Evolutionary conservation across 2,329 filamentous ascomycete genomes (phyloP).

Genomic region (Penicillium brevicompactum): DNA sequence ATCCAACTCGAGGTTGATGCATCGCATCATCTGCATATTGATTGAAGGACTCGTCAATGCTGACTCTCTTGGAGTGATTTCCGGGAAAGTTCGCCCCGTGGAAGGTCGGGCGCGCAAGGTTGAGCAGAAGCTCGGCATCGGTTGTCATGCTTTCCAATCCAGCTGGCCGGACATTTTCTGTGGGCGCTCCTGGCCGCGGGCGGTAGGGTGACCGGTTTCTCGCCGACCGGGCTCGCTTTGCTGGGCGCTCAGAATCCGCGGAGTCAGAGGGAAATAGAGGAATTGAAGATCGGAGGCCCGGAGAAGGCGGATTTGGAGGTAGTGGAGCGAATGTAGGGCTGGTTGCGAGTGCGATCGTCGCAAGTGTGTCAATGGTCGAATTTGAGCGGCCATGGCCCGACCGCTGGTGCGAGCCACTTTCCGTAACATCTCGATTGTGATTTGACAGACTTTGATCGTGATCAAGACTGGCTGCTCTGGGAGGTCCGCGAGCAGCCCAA

Average conservation of each 20-base stretch:
- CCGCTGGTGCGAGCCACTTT: constrained; percentile 29
- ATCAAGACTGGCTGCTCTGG: constrained; percentile 28
- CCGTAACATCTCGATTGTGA: constrained; percentile 22
- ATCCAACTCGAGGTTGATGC: constrained; percentile 25
- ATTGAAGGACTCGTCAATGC: constrained; percentile 35
- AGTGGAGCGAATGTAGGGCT: constrained; percentile 47
- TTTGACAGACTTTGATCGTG: constrained; percentile 23
- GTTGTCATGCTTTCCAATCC: constrained; percentile 46
- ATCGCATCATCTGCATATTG: constrained; percentile 25
- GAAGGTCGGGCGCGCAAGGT: constrained; percentile 42
- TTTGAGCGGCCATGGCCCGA: constrained; percentile 47
- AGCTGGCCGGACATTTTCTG: constrained; percentile 34
- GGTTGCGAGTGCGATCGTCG: constrained; percentile 53
- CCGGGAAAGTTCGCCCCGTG: constrained; percentile 29
- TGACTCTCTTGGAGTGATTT: constrained; percentile 30
- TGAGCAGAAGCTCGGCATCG: constrained; percentile 52
- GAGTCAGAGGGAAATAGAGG: constrained; percentile 34
- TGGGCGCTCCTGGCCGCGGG: constrained; percentile 27
- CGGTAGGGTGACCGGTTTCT: constrained; percentile 49
- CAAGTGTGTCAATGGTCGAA: constrained; percentile 53
- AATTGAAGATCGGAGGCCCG: constrained; percentile 24
- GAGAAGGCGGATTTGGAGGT: constrained; percentile 34
- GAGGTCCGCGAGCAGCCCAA: constrained; percentile 32
- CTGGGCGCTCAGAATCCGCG: constrained; percentile 50
- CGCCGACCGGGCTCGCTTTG: constrained; percentile 64